A percentile compares a stretch with the other conserved stretches of the same genome.
phyloP scores from a whole-genome alignment of 805 yeast species.

The Nakazawaea wickerhamii region DNA sequence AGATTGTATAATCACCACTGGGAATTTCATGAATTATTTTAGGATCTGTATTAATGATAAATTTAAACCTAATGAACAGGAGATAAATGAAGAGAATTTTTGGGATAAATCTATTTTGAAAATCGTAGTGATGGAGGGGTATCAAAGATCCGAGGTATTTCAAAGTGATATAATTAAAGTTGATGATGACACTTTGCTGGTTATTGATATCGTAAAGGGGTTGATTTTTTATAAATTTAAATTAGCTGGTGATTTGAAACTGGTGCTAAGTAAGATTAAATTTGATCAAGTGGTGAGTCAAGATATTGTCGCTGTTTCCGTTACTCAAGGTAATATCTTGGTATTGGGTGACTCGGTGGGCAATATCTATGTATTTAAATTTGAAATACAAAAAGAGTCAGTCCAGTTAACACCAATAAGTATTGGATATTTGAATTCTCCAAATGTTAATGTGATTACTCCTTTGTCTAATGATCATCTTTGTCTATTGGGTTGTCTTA shows the following conservation, averaged over 20 bases:
- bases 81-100: slow-evolving; percentile 5
- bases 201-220: slow-evolving; percentile 1
- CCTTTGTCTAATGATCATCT: neutral
- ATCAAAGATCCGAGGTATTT: neutral
- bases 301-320: no score
- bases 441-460: neutral
- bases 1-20: neutral
- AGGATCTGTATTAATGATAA: slow-evolving; percentile 3
- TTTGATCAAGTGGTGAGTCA: no score
- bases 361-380: neutral
- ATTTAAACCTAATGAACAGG: neutral
- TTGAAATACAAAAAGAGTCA: neutral
- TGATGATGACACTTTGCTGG: neutral
- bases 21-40: neutral
- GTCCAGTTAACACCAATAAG: neutral
- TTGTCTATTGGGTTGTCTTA: slow-evolving; percentile 2
- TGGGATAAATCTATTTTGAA: slow-evolving; percentile 5
- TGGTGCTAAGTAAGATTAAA: no score
- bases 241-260: neutral
- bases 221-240: neutral
- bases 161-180: neutral
- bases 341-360: neutral
- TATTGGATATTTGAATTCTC: neutral
- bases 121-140: neutral
- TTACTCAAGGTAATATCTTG: neutral